Percentiles rank a stretch among this genome's conserved stretches.
Evolutionary conservation across 352 stramenopile species (phyloP).

Genomic region (Phytophthora parvispora): DNA sequence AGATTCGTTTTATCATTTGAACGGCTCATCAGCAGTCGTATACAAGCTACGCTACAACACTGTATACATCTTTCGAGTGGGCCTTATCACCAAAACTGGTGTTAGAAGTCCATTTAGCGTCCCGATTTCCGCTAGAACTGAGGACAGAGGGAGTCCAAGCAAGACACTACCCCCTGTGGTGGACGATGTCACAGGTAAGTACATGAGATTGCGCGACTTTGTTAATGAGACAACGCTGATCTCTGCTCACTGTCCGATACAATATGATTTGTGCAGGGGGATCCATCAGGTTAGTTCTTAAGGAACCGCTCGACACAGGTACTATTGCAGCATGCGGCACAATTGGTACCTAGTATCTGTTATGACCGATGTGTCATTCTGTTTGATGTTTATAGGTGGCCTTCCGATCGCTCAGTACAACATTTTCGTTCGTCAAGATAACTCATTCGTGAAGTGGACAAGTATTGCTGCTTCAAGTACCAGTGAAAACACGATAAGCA

Average conservation of each 20-base stretch:
- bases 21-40: slow-evolving; percentile 29
- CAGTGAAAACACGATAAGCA: slow-evolving; percentile 15
- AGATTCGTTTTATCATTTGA: slow-evolving; percentile 15
- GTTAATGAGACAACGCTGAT: no score
- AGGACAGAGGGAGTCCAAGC: slow-evolving; percentile 25
- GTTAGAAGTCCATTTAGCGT: slow-evolving; percentile 34
- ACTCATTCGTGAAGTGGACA: slow-evolving; percentile 33
- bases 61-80: slow-evolving; percentile 57
- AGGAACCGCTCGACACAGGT: slow-evolving; percentile 56
- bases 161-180: slow-evolving; percentile 53
- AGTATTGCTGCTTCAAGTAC: slow-evolving; percentile 28
- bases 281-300: slow-evolving; percentile 38
- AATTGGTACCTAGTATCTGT: not conserved
- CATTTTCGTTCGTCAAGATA: slow-evolving; percentile 30
- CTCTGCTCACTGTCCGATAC: not conserved
- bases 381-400: slow-evolving; percentile 31
- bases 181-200: slow-evolving; percentile 47
- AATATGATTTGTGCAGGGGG: slow-evolving; percentile 29
- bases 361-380: not conserved
- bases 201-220: no score
- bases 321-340: not conserved
- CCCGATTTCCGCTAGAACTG: slow-evolving; percentile 39
- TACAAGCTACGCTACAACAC: slow-evolving; percentile 64
- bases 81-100: slow-evolving; percentile 20
- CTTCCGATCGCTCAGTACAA: slow-evolving; percentile 42